Evolutionary conservation across 2,329 filamentous ascomycete genomes (phyloP), one percentile per base, ranked within the genome.

Genomic region (Aspergillaceae sp.): DNA sequence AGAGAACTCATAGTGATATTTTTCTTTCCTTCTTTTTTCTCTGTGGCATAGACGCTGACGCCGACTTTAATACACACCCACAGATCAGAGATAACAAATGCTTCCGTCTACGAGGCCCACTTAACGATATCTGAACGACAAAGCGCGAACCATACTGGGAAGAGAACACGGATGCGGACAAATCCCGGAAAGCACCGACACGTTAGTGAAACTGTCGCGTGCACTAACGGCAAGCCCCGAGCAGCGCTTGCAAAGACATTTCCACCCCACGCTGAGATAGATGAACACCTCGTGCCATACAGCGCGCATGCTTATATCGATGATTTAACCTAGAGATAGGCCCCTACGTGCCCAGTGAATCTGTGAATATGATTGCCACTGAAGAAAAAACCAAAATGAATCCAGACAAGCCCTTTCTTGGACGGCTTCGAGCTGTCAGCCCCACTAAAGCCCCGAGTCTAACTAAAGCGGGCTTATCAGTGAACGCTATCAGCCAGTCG

Each of bases 1-100:
- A 30, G 34, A 42, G 34, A 38, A 51, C 57, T 59, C 54, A 57
- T 59, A 19, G 19, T 19, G 19, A 19, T 44, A 35, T 52, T 51
- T 40, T 41, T 48, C 47, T 49, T 51, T 48, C 46, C 48, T 50
- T 48, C 44, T 52, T 55, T 49, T 49, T 52, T 48, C 48, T 48
- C 50, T 19, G 19, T 19, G 19, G 19, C 19, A 19, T 2, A 19
- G 19, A 19, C 19, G 19, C 19, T 19, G 19, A 19, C 19, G 19
- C 19, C 19, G 19, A 40, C 40, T 28, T 37, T 36, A 51, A 45
- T 51, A 45, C 37, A 42, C 29, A 27, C 32, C 32, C 46, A 43
- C 19, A 19, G 19, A 19, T 19, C 34, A 36, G 34, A 36, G 34
- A 36, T 36, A 36, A 36, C 34, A 47, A 51, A 44, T 45, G 47